Conservation (phyloP, 345 rosid species). For the Ceriops tagal region DNA sequence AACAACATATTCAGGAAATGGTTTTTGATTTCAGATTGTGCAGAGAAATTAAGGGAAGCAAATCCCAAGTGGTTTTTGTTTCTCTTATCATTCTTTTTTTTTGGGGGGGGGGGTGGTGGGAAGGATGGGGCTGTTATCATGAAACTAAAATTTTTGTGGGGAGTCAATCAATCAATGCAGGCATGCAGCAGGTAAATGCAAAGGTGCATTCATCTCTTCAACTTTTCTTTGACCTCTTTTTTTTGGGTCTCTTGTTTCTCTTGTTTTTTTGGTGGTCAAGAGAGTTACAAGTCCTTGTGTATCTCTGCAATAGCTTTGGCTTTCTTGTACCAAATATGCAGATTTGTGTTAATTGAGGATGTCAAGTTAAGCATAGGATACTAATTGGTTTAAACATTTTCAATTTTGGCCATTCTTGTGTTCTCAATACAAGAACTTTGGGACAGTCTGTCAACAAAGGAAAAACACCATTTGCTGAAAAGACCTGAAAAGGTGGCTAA, state of each 20-base stretch:
- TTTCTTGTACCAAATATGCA: neutral
- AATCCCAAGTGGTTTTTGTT: neutral
- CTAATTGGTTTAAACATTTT: neutral
- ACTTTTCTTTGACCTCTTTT: constrained; percentile 6
- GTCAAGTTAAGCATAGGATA: neutral
- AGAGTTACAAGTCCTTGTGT: constrained; percentile 1
- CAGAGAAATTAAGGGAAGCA: constrained; percentile 8
- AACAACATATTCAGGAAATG: neutral
- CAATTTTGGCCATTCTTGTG: neutral
- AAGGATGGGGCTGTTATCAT: neutral
- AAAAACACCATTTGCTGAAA: constrained; percentile 13
- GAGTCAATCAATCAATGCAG: constrained; percentile 5
- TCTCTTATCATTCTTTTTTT: constrained; percentile 11
- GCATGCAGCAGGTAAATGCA: constrained; percentile 23
- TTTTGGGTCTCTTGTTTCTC: no score
- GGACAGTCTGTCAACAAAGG: neutral
- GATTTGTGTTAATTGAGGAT: neutral
- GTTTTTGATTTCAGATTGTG: neutral
- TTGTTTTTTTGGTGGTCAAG: no score
- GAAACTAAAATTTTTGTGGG: constrained; percentile 21
- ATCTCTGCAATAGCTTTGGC: neutral
- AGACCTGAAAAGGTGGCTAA: neutral
- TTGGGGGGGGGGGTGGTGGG: no score
- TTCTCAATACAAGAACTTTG: neutral
- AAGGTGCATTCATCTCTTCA: constrained; percentile 10